These are phyloP conservation scores for Balamuthia mandrillaris DNA, from an alignment of 208 protist genomes.

Conservation along the genomic window DNA sequence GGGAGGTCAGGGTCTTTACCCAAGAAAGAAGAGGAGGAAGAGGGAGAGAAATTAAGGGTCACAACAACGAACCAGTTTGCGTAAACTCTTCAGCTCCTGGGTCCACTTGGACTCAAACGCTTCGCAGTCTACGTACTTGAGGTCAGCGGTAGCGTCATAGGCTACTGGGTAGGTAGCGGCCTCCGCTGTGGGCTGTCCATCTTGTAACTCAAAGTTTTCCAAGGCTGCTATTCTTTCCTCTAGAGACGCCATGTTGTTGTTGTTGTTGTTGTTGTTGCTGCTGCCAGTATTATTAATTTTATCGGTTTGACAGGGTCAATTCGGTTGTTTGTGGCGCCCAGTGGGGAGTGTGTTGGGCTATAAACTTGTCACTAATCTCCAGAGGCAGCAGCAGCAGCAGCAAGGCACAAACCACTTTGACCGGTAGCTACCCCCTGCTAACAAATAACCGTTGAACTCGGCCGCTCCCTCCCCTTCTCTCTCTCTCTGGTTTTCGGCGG, in stretches of 20 bases:
- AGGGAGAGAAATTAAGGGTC: neutral
- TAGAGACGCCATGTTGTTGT: constrained; percentile 27
- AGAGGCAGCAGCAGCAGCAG: too few species aligned
- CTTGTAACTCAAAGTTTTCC: constrained; percentile 21
- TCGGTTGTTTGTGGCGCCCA: too few species aligned
- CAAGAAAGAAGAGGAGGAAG: neutral
- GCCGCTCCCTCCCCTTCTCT: too few species aligned
- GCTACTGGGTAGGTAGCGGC: constrained; percentile 1
- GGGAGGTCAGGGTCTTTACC: neutral
- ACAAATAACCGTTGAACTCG: too few species aligned
- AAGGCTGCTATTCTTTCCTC: constrained; percentile 19
- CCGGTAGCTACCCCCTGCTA: too few species aligned
- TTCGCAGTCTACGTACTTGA: neutral
- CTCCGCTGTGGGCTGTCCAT: constrained; percentile 34
- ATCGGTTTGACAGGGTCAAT: too few species aligned
- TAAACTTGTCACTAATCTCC: too few species aligned
- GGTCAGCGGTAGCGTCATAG: neutral
- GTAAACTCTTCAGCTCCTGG: constrained; percentile 15
- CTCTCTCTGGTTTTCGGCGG: too few species aligned
- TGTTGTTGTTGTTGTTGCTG: too few species aligned
- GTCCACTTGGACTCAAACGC: constrained; percentile 42
- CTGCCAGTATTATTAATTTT: too few species aligned
- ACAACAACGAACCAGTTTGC: neutral
- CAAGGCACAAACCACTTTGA: too few species aligned
- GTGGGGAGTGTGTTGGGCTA: too few species aligned